phyloP scores from a whole-genome alignment of 192 early-diverging fungal genomes.

The Diversispora epigaea region DNA sequence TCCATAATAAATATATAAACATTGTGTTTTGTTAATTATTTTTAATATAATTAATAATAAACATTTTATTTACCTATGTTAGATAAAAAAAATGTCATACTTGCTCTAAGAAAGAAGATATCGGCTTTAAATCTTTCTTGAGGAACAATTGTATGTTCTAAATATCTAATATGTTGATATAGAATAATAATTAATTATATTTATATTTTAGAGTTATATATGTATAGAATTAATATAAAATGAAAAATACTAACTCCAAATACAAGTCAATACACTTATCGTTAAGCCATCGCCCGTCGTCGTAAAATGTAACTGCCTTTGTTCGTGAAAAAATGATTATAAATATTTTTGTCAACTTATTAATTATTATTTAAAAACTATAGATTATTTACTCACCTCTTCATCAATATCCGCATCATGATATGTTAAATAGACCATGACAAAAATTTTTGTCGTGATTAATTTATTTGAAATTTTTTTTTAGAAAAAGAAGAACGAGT shows the following conservation, averaged over 20 bases:
- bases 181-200: neutral
- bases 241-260: conserved; percentile 4
- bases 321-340: neutral
- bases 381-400: neutral
- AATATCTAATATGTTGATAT: neutral
- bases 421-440: neutral
- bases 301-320: neutral
- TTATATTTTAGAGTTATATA: neutral
- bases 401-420: neutral
- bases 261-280: conserved; percentile 21
- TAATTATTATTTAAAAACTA: neutral
- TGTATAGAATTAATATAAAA: neutral
- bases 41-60: no score
- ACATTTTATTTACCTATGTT: no score
- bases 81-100: no score
- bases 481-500: no score
- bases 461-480: no score
- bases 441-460: no score
- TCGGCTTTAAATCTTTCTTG: no score
- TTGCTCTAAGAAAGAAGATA: no score
- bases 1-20: no score
- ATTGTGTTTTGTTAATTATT: no score
- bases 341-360: neutral
- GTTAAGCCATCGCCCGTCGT: conserved; percentile 15
- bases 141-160: no score